Evolutionary conservation across 345 rosid species (phyloP), one percentile per base, ranked within the genome.

Genomic region (Bruguiera gymnorhiza): DNA sequence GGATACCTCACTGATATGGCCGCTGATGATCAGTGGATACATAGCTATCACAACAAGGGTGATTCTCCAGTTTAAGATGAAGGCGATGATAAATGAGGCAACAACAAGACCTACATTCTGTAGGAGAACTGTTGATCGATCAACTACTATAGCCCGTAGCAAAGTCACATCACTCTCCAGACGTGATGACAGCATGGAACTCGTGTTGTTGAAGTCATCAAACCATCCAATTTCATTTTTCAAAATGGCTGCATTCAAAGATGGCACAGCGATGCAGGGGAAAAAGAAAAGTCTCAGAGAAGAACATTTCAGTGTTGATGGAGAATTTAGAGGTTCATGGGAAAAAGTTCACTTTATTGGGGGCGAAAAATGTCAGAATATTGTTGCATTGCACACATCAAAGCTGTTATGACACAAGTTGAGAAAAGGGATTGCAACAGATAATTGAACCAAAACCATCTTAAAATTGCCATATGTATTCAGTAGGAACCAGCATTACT

Each of bases 191-290:
- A 94, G 92, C 91, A 89, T 88, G 16, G 90, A 83, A 73, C 97
- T 94, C 59, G 93, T 75, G 80, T 94, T 87, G 79, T 86, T 85
- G 48, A 79, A 65, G 57, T 92, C 96, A 65, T 94, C 99, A 15
- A 94, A 94, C 99, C 99, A 94, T 58, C 93, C 99, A 0, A 94
- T 87, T 78, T 94, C 99, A 54, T 94, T 94, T 70, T 76, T 88
- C 86, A 94, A 75, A 62, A 94, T 88, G 48, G 97, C 97, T 92
- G 87, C 69, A 74, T 65, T 36, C 21, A 39, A 63, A 24, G 7
- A 51, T 52, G 9, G 16, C 56, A 37, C 36, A 54, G 8, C 27
- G 8, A 27, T 30, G 19, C 2, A 67, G 4, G 68, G 54, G 20
- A 48, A 27, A 36, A 31, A 60, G 3, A 13, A 43, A 43, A 13